Conservation (phyloP, 306 rosid species). For the Urtica urens region DNA sequence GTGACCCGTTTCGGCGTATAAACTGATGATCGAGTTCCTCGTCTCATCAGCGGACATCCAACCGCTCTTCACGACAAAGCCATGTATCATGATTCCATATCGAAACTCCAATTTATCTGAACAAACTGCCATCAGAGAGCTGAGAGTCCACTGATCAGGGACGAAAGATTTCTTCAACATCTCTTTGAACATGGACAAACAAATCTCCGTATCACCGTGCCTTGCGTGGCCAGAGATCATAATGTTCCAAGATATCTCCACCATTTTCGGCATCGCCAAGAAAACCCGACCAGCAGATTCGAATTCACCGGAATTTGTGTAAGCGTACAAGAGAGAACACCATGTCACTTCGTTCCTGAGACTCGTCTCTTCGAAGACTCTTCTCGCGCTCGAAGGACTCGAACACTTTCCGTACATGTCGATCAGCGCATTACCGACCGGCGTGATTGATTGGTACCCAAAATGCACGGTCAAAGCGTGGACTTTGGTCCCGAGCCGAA, state of each 20-base stretch:
- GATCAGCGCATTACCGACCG: constrained; percentile 44
- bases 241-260: constrained; percentile 63
- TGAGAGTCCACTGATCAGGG: constrained; percentile 69
- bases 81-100: constrained; percentile 50
- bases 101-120: constrained; percentile 27
- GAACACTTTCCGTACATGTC: constrained; percentile 78
- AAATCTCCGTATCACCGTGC: constrained; percentile 37
- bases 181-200: constrained; percentile 43
- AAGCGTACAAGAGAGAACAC: constrained; percentile 68
- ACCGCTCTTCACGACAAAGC: constrained; percentile 50
- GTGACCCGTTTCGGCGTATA: constrained; percentile 50
- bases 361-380: constrained; percentile 51
- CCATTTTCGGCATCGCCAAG: constrained; percentile 44
- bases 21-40: constrained; percentile 57
- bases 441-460: constrained; percentile 44
- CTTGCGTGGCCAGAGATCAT: constrained; percentile 46
- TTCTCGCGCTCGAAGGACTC: constrained; percentile 37
- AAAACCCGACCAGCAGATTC: constrained; percentile 35
- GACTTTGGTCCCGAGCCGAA: constrained; percentile 30
- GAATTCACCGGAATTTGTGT: constrained; percentile 32
- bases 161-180: constrained; percentile 36
- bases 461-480: constrained; percentile 41
- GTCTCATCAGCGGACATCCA: constrained; percentile 54
- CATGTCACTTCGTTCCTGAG: constrained; percentile 47
- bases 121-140: constrained; percentile 59